A percentile compares a stretch with the other conserved stretches of the same genome.
Conservation (phyloP, 106 monocot genomes). For the Xerophyta viscosa region DNA sequence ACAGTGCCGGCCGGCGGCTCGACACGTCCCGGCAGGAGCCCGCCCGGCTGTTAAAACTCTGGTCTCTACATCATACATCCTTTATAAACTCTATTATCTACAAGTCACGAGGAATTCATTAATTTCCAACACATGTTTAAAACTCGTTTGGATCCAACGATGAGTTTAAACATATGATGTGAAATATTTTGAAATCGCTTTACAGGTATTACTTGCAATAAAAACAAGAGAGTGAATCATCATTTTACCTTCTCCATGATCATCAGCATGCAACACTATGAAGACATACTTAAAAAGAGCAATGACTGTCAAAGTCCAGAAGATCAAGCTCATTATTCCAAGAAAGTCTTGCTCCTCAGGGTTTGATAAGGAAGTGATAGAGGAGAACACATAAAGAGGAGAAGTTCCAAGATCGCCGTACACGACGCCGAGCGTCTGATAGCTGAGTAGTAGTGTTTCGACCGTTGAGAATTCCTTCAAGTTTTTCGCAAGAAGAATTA, state of each 20-base stretch:
- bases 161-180: too few relatives aligned
- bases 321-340: slow-evolving; percentile 45
- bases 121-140: too few relatives aligned
- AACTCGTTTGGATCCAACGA: too few relatives aligned
- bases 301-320: slow-evolving; percentile 51
- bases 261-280: slow-evolving; percentile 49
- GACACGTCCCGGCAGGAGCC: too few relatives aligned
- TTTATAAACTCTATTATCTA: too few relatives aligned
- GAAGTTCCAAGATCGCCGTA: slow-evolving; percentile 65
- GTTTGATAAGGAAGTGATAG: slow-evolving; percentile 19
- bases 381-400: slow-evolving; percentile 56
- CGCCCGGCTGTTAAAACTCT: too few relatives aligned
- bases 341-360: slow-evolving; percentile 36
- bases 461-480: slow-evolving; percentile 19
- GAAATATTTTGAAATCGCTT: neutral
- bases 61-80: too few relatives aligned
- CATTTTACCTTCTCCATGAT: slow-evolving; percentile 60
- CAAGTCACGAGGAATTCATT: too few relatives aligned
- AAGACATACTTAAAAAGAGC: slow-evolving; percentile 45
- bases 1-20: too few relatives aligned
- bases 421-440: slow-evolving; percentile 57
- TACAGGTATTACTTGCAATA: neutral
- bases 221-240: neutral
- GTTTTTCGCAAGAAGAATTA: too few relatives aligned
- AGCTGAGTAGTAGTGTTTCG: slow-evolving; percentile 32